Evolutionary conservation across 192 early-diverging fungal genomes (phyloP).

Genomic region (Powellomyces hirtus): DNA sequence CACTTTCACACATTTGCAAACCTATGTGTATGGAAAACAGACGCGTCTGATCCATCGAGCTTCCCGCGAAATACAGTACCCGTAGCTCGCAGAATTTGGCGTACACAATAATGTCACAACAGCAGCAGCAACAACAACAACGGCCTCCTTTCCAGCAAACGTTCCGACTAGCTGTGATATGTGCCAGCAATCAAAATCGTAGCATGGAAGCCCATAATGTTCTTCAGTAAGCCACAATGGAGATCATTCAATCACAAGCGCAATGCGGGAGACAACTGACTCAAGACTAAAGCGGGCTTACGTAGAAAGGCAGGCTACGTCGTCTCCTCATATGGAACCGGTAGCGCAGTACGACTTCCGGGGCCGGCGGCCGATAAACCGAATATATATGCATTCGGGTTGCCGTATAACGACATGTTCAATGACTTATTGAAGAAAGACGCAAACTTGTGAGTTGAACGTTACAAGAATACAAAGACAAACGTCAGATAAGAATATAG

Average conservation of each 20-base stretch:
- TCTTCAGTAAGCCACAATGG: conserved; percentile 44
- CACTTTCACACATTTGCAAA: no score
- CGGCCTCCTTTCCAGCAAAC: conserved; percentile 1
- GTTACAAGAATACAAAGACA: no score
- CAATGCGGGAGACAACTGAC: no score
- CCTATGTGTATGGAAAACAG: no score
- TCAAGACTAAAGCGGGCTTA: neutral
- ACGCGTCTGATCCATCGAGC: no score
- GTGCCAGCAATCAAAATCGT: conserved; percentile 95
- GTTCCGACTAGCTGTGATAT: conserved; percentile 81
- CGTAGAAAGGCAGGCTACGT: conserved; percentile 67
- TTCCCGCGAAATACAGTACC: no score
- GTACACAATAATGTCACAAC: no score
- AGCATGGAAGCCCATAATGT: conserved; percentile 95
- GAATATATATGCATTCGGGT: conserved; percentile 92
- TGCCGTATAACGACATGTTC: conserved; percentile 87
- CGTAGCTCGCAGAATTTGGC: no score
- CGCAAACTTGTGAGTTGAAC: conserved; percentile 56
- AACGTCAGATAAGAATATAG: no score
- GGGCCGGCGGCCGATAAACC: conserved; percentile 82
- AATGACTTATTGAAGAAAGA: conserved; percentile 75
- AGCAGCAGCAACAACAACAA: conserved; percentile 1
- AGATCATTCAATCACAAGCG: no score
- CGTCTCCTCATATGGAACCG: conserved; percentile 88
- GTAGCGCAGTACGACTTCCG: conserved; percentile 83